A percentile compares a stretch with the other conserved stretches of the same genome.
These are phyloP conservation scores for Laburnicola sp. DNA, from an alignment of 2,329 filamentous ascomycete genomes.

Conservation along the genomic window DNA sequence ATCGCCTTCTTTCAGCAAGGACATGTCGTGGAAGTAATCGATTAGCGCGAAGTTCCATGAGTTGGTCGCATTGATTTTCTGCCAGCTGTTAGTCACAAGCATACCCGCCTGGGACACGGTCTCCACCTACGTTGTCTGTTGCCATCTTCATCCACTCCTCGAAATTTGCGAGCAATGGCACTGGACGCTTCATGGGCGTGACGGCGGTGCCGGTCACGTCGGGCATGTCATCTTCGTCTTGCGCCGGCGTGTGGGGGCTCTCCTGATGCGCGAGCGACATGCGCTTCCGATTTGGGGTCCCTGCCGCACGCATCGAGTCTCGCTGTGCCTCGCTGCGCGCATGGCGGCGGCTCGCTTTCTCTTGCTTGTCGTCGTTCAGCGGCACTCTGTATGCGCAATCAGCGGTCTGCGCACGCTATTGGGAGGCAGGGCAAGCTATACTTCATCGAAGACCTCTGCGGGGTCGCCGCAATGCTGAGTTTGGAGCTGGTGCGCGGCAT, in stretches of 20 bases:
- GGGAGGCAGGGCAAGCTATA: conserved; percentile 9
- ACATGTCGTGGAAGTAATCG: conserved; percentile 99
- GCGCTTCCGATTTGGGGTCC: conserved; percentile 69
- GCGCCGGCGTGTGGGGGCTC: conserved; percentile 56
- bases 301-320: conserved; percentile 85
- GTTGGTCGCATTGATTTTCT: conserved; percentile 88
- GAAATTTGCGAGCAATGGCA: conserved; percentile 95
- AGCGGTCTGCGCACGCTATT: background rate
- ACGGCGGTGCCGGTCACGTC: conserved; percentile 72
- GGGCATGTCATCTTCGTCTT: conserved; percentile 57
- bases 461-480: conserved; percentile 50
- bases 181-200: conserved; percentile 87
- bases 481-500: conserved; percentile 62
- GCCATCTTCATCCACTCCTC: conserved; percentile 99
- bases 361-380: conserved; percentile 90
- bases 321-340: conserved; percentile 87
- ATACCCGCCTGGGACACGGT: background rate
- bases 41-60: conserved; percentile 99
- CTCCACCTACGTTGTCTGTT: conserved; percentile 71
- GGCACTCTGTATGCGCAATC: conserved; percentile 68
- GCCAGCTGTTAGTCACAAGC: conserved; percentile 13
- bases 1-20: conserved; percentile 90
- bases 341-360: conserved; percentile 88
- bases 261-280: conserved; percentile 57
- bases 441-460: conserved; percentile 50